Percentiles rank a stretch among this genome's conserved stretches.
Conservation (phyloP, 148 eudicot species). For the Selenicereus undatus region DNA sequence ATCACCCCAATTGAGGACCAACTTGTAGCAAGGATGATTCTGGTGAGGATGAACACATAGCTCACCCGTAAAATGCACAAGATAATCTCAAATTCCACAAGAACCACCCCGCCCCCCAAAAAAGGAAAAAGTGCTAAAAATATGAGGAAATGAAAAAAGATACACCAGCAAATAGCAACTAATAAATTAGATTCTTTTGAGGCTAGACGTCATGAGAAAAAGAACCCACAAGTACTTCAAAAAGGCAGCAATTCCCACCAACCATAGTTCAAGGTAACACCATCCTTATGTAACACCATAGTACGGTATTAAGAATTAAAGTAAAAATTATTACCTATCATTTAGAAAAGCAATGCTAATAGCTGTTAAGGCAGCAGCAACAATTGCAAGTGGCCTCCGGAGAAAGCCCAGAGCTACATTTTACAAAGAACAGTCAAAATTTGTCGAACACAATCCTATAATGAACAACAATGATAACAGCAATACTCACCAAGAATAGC, state of each 20-base stretch:
- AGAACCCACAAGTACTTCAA: neutral
- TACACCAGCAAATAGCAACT: neutral
- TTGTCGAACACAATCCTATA: neutral
- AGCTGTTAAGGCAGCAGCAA: constrained; percentile 80
- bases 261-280: neutral
- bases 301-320: neutral
- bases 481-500: constrained; percentile 72
- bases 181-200: too few relatives aligned
- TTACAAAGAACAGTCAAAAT: constrained; percentile 4
- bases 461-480: constrained; percentile 1
- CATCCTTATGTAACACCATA: neutral
- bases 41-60: too few relatives aligned
- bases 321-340: constrained; percentile 57
- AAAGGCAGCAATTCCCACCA: neutral
- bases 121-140: neutral
- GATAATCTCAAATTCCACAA: neutral
- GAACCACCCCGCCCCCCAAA: neutral
- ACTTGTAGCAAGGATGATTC: neutral
- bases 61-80: too few relatives aligned
- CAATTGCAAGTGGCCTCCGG: constrained; percentile 80
- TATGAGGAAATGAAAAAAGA: too few relatives aligned
- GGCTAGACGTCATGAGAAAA: neutral
- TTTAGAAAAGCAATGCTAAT: constrained; percentile 80
- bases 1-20: too few relatives aligned
- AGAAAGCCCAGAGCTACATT: constrained; percentile 78